Conservation (phyloP, 2,329 filamentous ascomycete species). For the Stagonosporopsis vannaccii region DNA sequence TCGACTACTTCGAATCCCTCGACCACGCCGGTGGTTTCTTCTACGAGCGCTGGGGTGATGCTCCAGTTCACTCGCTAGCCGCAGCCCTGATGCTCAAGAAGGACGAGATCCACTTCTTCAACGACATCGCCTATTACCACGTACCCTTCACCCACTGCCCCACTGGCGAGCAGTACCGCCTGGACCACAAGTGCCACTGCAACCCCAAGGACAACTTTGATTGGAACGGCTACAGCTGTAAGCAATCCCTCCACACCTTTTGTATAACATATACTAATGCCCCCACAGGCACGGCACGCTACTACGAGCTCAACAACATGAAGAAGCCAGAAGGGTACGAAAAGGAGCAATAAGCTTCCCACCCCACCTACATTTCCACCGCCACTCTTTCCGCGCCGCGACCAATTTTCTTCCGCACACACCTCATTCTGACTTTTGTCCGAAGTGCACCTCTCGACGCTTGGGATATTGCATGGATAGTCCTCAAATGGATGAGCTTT, state of each 20-base stretch:
- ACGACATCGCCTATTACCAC: slow-evolving; percentile 98
- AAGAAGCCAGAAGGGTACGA: slow-evolving; percentile 87
- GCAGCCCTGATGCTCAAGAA: slow-evolving; percentile 87
- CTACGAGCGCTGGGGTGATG: slow-evolving; percentile 98
- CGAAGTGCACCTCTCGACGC: slow-evolving; percentile 16
- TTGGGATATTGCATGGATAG: slow-evolving; percentile 8
- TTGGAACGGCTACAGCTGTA: slow-evolving; percentile 98
- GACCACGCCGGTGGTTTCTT: slow-evolving; percentile 96
- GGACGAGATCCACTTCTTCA: slow-evolving; percentile 97
- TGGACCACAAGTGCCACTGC: slow-evolving; percentile 91
- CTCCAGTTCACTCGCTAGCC: slow-evolving; percentile 97
- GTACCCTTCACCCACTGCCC: slow-evolving; percentile 98
- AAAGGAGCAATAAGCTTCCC: slow-evolving; percentile 61
- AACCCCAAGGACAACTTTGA: slow-evolving; percentile 98
- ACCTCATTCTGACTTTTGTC: slow-evolving; percentile 27
- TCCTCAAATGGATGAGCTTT: not conserved
- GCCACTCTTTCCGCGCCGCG: slow-evolving; percentile 4
- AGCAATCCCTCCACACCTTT: slow-evolving; percentile 48
- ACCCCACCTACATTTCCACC: slow-evolving; percentile 6
- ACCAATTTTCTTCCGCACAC: slow-evolving; percentile 13
- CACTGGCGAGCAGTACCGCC: slow-evolving; percentile 81
- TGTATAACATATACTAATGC: slow-evolving; percentile 19
- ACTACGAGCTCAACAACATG: slow-evolving; percentile 81
- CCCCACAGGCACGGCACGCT: slow-evolving; percentile 82
- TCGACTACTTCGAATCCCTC: slow-evolving; percentile 87